Conservation (phyloP, 495 filamentous ascomycete genomes). For the Talaromyces nanjingensis region DNA sequence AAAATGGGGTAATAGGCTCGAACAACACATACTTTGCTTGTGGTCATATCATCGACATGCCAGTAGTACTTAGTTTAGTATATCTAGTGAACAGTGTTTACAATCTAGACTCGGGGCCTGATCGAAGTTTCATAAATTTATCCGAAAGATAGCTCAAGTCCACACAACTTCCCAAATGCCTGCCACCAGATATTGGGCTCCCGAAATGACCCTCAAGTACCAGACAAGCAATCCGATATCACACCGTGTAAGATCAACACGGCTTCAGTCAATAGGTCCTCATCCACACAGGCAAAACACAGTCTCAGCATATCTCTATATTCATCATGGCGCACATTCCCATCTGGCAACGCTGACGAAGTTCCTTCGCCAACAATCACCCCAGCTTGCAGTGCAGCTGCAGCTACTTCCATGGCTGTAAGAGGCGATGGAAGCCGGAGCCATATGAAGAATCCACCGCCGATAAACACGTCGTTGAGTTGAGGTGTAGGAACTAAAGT, state of each 20-base stretch:
- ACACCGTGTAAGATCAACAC: slow-evolving; percentile 23
- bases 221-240: neutral
- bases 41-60: no score
- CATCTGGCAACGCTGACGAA: slow-evolving; percentile 50
- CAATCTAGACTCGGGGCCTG: no score
- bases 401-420: slow-evolving; percentile 36
- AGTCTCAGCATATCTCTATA: slow-evolving; percentile 41
- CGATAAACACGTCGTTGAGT: slow-evolving; percentile 43
- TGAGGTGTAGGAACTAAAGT: slow-evolving; percentile 33
- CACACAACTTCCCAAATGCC: no score
- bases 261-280: slow-evolving; percentile 48
- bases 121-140: no score
- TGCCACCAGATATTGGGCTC: no score
- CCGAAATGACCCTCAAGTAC: neutral
- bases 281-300: slow-evolving; percentile 62
- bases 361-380: slow-evolving; percentile 49
- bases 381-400: slow-evolving; percentile 39
- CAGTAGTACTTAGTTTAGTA: no score
- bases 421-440: slow-evolving; percentile 42
- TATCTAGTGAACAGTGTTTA: no score
- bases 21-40: no score
- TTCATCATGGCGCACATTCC: slow-evolving; percentile 23
- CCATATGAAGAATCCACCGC: slow-evolving; percentile 64
- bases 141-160: no score
- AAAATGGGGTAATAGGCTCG: no score